Base-by-base conservation (phyloP, 176 grass and related monocot genomes). In the Juncus inflexus region DNA sequence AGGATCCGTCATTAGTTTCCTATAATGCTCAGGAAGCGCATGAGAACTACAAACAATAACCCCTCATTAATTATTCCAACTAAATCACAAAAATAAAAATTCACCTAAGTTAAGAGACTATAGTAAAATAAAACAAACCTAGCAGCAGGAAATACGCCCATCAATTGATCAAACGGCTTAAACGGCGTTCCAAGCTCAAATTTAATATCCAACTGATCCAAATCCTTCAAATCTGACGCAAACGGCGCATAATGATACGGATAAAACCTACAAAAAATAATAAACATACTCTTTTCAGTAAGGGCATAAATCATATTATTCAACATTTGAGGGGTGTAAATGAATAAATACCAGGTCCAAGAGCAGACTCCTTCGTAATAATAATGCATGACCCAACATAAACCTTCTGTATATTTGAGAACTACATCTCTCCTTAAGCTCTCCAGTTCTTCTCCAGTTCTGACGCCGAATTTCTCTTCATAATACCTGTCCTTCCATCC, bases 221-320 rank as follows among this genome's bases (percentile, higher is more conserved):
- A 66, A 74, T 66, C 85, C 50, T 39, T 92, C 59, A 99, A 70
- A 81, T 99, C 94, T n/a, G 94, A 99, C 54, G 94, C 94, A 77
- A 99, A 99, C 50, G 94, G 94, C 37, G 94, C 94, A 99, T 99
- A 99, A 83, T 99, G 94, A 74, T 99, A 99, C 76, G 94, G 94
- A 69, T 99, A 99, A 77, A 92, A 99, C 94, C 94, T 99, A 74
- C 38, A 42, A 57, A 64, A 73, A 37, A 40, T 15, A 60, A 65
- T 39, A 43, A 50, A 52, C 40, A 51, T 15, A 2, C 54, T 11
- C n/a, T 12, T 12, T 14, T 60, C 58, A 35, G n/a, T 52, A 43
- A 47, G 37, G 53, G 38, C n/a, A 70, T 13, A 70, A 3, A 37
- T 28, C 36, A 59, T 71, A 72, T 37, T 40, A 69, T 55, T 39